Conservation (phyloP, 2,329 filamentous ascomycete genomes). For the Neofusicoccum parvum region DNA sequence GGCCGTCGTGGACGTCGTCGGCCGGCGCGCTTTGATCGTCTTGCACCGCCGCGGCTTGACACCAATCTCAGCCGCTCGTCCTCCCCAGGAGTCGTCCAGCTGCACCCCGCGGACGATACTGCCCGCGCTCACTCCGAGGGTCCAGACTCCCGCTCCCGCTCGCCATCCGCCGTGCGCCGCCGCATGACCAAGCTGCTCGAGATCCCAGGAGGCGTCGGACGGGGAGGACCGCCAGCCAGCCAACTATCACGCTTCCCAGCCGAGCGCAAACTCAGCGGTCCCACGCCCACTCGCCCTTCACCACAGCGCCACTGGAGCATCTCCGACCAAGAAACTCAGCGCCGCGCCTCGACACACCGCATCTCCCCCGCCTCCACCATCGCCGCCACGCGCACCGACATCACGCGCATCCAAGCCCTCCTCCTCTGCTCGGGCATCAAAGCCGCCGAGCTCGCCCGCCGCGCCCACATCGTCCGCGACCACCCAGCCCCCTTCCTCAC, state of each 20-base stretch:
- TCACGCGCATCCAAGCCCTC: constrained; percentile 75
- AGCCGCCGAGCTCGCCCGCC: constrained; percentile 74
- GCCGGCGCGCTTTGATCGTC: constrained; percentile 46
- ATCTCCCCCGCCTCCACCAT: constrained; percentile 29
- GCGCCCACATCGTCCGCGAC: constrained; percentile 55
- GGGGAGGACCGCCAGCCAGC: constrained; percentile 34
- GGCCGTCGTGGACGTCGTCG: constrained; percentile 36
- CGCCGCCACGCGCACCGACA: constrained; percentile 62
- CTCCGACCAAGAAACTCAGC: constrained; percentile 47
- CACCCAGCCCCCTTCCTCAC: constrained; percentile 37
- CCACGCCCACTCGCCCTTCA: constrained; percentile 36
- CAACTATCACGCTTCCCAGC: constrained; percentile 3
- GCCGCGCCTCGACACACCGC: constrained; percentile 31
- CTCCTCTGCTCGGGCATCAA: constrained; percentile 87
- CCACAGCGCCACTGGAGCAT: constrained; percentile 61
- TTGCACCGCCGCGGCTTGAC: constrained; percentile 56
- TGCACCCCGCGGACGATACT: neutral
- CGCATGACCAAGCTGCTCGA: constrained; percentile 36
- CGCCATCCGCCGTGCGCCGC: constrained; percentile 30
- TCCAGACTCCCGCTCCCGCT: constrained; percentile 26
- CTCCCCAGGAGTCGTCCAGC: constrained; percentile 12
- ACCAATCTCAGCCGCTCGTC: constrained; percentile 24
- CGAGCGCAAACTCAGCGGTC: constrained; percentile 18
- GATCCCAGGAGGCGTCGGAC: constrained; percentile 33
- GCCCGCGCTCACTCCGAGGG: neutral